A percentile compares a stretch with the other conserved stretches of the same genome.
These are phyloP conservation scores for Beauveria australis DNA, from an alignment of 2,329 filamentous ascomycete species.

Conservation along the genomic window DNA sequence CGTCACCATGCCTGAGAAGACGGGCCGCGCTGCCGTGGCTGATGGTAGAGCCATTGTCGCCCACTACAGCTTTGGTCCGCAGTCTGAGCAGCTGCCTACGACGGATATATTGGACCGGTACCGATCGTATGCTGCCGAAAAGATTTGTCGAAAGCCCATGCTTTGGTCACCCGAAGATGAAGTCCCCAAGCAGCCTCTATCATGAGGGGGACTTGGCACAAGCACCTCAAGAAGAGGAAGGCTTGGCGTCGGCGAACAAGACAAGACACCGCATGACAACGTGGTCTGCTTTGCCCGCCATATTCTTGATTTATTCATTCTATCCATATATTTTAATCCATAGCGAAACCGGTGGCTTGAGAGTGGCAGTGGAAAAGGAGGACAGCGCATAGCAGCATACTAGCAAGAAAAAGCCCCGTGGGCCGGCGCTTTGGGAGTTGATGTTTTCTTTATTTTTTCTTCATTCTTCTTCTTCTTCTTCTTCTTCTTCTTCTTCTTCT, in stretches of 20 bases:
- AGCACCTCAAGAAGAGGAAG: background rate
- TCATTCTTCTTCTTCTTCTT: background rate
- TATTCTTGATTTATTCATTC: background rate
- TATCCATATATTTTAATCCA: background rate
- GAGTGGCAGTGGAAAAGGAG: background rate
- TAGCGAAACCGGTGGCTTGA: background rate
- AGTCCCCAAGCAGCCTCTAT: background rate
- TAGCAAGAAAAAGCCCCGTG: background rate
- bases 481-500: background rate
- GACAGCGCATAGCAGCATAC: background rate
- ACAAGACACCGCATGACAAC: background rate
- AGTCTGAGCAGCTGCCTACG: conserved; percentile 30
- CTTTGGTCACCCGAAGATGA: conserved; percentile 19
- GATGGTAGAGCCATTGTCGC: conserved; percentile 45
- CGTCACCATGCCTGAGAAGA: conserved; percentile 28
- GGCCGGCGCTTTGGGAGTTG: conserved; percentile 2
- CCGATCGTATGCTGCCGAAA: conserved; percentile 42
- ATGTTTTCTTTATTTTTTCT: background rate
- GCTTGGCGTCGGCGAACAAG: background rate
- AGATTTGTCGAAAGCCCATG: conserved; percentile 33
- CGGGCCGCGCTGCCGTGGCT: conserved; percentile 35
- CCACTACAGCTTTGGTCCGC: conserved; percentile 42
- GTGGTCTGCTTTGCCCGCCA: background rate
- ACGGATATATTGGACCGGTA: conserved; percentile 49
- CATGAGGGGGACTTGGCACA: background rate